These are phyloP conservation scores for Pichia phayaonensis DNA, from an alignment of 805 yeast genomes.

Conservation along the genomic window DNA sequence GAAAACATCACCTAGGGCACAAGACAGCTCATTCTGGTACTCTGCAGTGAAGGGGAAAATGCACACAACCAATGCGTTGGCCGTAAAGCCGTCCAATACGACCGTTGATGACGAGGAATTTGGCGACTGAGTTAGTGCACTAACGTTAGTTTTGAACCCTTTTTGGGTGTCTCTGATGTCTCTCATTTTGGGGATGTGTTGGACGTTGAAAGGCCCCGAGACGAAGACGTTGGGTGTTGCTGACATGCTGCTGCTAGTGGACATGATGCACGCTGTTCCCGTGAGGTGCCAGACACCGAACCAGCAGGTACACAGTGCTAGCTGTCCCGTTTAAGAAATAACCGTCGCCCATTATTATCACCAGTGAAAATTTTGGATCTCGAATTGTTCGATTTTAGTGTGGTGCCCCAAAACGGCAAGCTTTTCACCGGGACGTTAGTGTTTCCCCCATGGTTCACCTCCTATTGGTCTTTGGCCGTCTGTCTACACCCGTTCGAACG, in stretches of 20 bases:
- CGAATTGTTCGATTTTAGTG: too few relatives aligned
- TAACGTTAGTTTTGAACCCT: not conserved
- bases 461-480: not conserved
- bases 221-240: not conserved
- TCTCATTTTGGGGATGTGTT: slow-evolving; percentile 10
- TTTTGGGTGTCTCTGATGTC: not conserved
- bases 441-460: too few relatives aligned
- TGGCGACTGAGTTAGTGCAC: not conserved
- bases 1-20: slow-evolving; percentile 44
- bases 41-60: slow-evolving; percentile 9
- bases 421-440: too few relatives aligned
- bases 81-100: not conserved
- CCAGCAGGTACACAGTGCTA: not conserved
- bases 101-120: not conserved
- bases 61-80: slow-evolving; percentile 8
- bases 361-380: not conserved
- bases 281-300: not conserved
- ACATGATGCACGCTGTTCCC: not conserved
- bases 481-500: slow-evolving; percentile 44
- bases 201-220: slow-evolving; percentile 16
- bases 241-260: not conserved
- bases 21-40: slow-evolving; percentile 33
- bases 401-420: too few relatives aligned
- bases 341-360: not conserved
- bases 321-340: not conserved